A percentile compares a stretch with the other conserved stretches of the same genome.
Evolutionary conservation across 305 asterid species (phyloP).

Genomic region (Andrographis paniculata): DNA sequence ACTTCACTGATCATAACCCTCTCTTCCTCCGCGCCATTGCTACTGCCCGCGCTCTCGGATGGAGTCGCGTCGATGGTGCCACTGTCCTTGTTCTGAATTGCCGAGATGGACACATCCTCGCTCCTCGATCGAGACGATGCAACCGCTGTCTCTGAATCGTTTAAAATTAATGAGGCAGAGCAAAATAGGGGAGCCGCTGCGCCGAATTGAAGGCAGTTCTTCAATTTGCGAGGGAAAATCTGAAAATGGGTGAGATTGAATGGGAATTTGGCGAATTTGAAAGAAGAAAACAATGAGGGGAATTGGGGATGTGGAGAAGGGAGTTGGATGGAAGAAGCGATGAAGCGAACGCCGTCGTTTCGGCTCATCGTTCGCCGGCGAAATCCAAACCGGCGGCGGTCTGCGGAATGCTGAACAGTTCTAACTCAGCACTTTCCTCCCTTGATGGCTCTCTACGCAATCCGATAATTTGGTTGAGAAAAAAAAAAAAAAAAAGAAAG

Average conservation of each 20-base stretch:
- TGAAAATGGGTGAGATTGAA: conserved; percentile 31
- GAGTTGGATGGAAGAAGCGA: conserved; percentile 48
- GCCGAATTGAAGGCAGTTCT: conserved; percentile 18
- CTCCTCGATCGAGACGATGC: conserved; percentile 19
- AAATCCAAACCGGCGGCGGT: no score
- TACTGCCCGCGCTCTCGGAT: conserved; percentile 34
- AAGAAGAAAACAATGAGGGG: conserved; percentile 24
- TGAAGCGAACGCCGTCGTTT: conserved; percentile 46
- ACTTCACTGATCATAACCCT: conserved; percentile 88
- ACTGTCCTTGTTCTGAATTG: conserved; percentile 25
- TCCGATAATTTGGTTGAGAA: no score
- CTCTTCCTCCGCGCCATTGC: conserved; percentile 53
- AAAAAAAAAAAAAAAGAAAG: no score
- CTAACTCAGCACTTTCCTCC: no score
- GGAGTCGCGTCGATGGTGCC: conserved; percentile 29
- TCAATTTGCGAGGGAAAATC: conserved; percentile 17
- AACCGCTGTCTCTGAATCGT: conserved; percentile 30
- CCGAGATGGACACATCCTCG: conserved; percentile 23
- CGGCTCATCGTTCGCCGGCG: conserved; percentile 31
- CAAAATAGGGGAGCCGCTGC: conserved; percentile 40
- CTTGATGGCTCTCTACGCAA: no score
- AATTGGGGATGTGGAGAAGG: conserved; percentile 21
- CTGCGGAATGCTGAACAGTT: no score
- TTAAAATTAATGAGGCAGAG: conserved; percentile 48
- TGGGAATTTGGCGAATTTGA: conserved; percentile 29